These are phyloP conservation scores for Globisporangium cystogenes DNA, from an alignment of 352 stramenopile species.

Conservation along the genomic window DNA sequence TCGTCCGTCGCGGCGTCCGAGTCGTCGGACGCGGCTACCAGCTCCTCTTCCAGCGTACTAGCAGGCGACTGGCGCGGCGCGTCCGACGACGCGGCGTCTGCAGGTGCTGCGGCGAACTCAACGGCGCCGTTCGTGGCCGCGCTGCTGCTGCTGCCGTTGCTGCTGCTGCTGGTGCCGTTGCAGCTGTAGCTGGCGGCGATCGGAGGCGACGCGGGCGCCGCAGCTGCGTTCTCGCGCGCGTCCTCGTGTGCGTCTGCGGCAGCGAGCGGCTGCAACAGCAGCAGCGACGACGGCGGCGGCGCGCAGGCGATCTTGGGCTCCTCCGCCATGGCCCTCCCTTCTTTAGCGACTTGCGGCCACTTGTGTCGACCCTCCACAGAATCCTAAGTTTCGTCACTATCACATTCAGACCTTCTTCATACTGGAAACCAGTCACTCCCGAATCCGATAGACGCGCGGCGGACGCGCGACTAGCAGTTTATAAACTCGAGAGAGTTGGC, in stretches of 20 bases:
- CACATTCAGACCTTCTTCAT: no score
- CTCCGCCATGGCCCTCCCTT: neutral
- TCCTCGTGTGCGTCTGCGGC: neutral
- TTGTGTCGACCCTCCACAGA: no score
- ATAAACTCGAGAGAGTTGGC: no score
- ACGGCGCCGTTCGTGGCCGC: no score
- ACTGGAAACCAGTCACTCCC: no score
- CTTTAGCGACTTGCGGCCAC: no score
- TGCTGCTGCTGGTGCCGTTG: no score
- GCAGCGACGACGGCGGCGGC: no score
- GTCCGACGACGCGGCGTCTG: neutral
- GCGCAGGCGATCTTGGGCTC: neutral
- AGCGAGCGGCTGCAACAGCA: neutral
- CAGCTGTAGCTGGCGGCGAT: neutral
- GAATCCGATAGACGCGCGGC: no score
- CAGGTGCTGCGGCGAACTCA: neutral
- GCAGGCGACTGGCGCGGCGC: neutral
- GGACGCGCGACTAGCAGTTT: no score
- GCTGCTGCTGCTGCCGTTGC: neutral
- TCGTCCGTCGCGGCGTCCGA: conserved; percentile 9
- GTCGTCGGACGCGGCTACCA: conserved; percentile 4
- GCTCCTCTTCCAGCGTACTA: neutral
- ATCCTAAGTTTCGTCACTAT: no score
- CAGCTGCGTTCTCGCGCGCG: neutral
- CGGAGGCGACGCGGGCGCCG: no score